Conservation (phyloP, 192 early-diverging fungal genomes). For the Coemansia erecta region DNA sequence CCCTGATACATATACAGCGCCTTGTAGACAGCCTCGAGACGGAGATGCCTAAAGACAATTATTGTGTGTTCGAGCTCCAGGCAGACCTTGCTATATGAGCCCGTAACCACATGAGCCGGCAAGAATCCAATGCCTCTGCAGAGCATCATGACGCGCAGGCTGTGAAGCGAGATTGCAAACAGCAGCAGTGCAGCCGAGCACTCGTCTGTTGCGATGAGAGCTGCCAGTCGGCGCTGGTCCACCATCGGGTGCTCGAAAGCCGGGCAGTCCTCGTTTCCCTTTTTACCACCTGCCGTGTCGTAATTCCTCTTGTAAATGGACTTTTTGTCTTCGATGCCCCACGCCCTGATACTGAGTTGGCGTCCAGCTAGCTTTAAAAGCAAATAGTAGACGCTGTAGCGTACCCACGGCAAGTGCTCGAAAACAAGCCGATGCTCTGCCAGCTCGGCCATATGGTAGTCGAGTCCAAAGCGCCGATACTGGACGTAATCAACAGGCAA, state of each 20-base stretch:
- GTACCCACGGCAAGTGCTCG: constrained; percentile 23
- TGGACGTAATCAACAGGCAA: not conserved
- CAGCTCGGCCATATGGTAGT: constrained; percentile 27
- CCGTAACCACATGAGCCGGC: constrained; percentile 17
- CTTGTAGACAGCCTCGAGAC: too few relatives aligned
- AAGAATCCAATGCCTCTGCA: constrained; percentile 14
- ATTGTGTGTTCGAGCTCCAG: too few relatives aligned
- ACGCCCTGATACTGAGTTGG: constrained; percentile 10
- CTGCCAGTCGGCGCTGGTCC: constrained; percentile 10
- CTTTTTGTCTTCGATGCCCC: not conserved
- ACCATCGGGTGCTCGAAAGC: constrained; percentile 2
- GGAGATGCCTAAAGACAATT: too few relatives aligned
- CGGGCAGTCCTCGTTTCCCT: constrained; percentile 4
- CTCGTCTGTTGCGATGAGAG: constrained; percentile 20
- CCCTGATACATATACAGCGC: not conserved
- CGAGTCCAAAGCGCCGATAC: not conserved
- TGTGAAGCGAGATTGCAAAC: constrained; percentile 23
- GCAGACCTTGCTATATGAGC: constrained; percentile 11
- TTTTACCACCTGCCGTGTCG: not conserved
- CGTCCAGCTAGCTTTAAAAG: constrained; percentile 4
- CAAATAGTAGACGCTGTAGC: constrained; percentile 26
- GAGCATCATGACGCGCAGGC: constrained; percentile 20
- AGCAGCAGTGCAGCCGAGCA: constrained; percentile 32
- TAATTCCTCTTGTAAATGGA: not conserved
- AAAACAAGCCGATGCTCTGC: constrained; percentile 15